Conservation (phyloP, 768 basidiomycete genomes). For the Termitomyces eurrhizus region DNA sequence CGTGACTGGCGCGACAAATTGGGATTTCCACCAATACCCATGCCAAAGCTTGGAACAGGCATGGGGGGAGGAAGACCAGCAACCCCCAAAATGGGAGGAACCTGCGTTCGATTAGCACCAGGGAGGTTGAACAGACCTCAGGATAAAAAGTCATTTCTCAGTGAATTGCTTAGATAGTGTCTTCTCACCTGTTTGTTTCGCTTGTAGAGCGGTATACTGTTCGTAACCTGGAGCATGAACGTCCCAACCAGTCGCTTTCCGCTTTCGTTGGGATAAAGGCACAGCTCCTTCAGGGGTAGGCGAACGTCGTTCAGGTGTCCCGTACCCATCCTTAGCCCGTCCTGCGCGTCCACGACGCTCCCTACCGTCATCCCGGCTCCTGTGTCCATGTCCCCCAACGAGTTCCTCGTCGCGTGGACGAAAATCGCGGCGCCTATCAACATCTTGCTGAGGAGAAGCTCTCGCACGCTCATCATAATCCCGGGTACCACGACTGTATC, state of each 20-base stretch:
- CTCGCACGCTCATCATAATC: slow-evolving; percentile 44
- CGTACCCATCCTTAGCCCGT: slow-evolving; percentile 44
- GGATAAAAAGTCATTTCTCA: background rate
- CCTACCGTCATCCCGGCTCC: slow-evolving; percentile 31
- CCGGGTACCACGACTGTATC: slow-evolving; percentile 39
- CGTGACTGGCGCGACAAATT: slow-evolving; percentile 92
- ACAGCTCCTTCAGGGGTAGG: slow-evolving; percentile 87
- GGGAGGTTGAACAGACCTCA: slow-evolving; percentile 94
- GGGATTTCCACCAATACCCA: slow-evolving; percentile 83
- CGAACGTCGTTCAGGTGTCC: slow-evolving; percentile 75
- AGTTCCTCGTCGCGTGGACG: slow-evolving; percentile 41
- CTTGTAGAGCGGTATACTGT: slow-evolving; percentile 90
- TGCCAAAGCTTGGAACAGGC: slow-evolving; percentile 81
- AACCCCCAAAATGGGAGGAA: slow-evolving; percentile 76
- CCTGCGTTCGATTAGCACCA: slow-evolving; percentile 87
- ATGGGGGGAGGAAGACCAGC: slow-evolving; percentile 80
- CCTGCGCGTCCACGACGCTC: slow-evolving; percentile 35
- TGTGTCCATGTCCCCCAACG: slow-evolving; percentile 30
- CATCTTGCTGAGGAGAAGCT: slow-evolving; percentile 39
- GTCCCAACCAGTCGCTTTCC: slow-evolving; percentile 95
- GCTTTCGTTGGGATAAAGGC: slow-evolving; percentile 79
- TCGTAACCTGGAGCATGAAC: slow-evolving; percentile 95
- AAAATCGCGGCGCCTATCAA: slow-evolving; percentile 47
- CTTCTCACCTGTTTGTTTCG: slow-evolving; percentile 89
- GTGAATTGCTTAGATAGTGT: background rate